phyloP scores from a whole-genome alignment of 345 rosid species.

The Erucastrum elatum region DNA sequence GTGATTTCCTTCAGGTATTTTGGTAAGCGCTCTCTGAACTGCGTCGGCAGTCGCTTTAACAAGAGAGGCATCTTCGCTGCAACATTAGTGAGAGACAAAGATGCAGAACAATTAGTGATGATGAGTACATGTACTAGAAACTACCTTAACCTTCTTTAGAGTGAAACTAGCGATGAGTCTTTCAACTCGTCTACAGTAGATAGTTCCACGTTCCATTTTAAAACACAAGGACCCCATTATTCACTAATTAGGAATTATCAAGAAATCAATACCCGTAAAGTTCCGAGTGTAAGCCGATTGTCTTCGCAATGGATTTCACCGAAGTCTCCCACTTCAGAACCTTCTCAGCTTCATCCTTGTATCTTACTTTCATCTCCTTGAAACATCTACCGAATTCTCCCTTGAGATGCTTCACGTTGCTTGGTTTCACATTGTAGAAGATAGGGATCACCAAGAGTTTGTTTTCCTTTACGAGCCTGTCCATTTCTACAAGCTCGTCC shows the following conservation, averaged over 20 bases:
- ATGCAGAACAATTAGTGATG: neutral
- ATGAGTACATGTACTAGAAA: neutral
- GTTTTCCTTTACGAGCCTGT: neutral
- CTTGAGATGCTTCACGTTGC: neutral
- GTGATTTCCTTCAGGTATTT: neutral
- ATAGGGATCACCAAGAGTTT: constrained; percentile 19
- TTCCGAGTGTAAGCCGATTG: neutral
- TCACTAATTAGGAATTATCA: neutral
- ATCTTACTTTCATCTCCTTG: neutral
- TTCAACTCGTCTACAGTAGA: neutral
- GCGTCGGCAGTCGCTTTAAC: neutral
- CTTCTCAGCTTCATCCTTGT: neutral
- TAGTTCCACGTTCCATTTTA: neutral
- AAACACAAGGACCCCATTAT: neutral
- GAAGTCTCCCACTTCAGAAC: constrained; percentile 7
- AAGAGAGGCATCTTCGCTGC: constrained; percentile 7
- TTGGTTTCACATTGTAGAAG: neutral
- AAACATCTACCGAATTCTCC: neutral
- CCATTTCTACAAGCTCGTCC: constrained; percentile 15
- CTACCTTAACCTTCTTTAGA: neutral
- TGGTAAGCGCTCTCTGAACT: neutral
- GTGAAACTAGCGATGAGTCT: neutral
- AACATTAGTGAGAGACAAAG: neutral
- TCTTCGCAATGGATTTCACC: neutral
- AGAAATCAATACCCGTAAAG: neutral